These are phyloP conservation scores for Fraxinus quadrangulata DNA, from an alignment of 257 asterid genomes.

Conservation along the genomic window DNA sequence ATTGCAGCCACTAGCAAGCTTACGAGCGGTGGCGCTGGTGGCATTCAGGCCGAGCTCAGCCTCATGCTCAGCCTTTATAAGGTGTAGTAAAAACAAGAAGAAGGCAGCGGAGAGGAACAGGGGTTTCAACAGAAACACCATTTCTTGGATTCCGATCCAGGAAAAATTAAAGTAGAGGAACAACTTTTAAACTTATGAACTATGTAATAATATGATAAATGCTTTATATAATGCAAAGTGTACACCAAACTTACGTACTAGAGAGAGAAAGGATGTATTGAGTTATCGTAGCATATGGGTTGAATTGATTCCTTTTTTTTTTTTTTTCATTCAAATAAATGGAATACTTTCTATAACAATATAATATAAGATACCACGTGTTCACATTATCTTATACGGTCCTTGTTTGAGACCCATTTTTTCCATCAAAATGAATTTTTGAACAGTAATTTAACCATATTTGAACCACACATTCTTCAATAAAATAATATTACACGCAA, in stretches of 20 bases:
- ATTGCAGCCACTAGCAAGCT: conserved; percentile 55
- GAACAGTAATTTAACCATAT: too few relatives aligned
- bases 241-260: conserved; percentile 15
- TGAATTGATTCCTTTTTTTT: conserved; percentile 7
- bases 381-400: too few relatives aligned
- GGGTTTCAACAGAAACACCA: conserved; percentile 40
- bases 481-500: too few relatives aligned
- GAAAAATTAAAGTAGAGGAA: conserved; percentile 2
- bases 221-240: not conserved
- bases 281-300: conserved; percentile 35
- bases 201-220: conserved; percentile 3
- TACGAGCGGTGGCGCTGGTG: conserved; percentile 31
- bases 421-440: too few relatives aligned
- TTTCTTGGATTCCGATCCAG: conserved; percentile 29
- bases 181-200: conserved; percentile 14
- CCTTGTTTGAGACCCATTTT: too few relatives aligned
- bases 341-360: not conserved
- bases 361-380: too few relatives aligned
- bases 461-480: too few relatives aligned
- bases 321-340: not conserved
- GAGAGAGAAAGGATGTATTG: not conserved
- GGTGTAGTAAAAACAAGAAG: conserved; percentile 36
- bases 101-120: conserved; percentile 35
- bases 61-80: conserved; percentile 29
- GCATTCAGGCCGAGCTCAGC: conserved; percentile 35